phyloP scores from a whole-genome alignment of 2,329 filamentous ascomycete genomes.

The Monosporascus sp. region DNA sequence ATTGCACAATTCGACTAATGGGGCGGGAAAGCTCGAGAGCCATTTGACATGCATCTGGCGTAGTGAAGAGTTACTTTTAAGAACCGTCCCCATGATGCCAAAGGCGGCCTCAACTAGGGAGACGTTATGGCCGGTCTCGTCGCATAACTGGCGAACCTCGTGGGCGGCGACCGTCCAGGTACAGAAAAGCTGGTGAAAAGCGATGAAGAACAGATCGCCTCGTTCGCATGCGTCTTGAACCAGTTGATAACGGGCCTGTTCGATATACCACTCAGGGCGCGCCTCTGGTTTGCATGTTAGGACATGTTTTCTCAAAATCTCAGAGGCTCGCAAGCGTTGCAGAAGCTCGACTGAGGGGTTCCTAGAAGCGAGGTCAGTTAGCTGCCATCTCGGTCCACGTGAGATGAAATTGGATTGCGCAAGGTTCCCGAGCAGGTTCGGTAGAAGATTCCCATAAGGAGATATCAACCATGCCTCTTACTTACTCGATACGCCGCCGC shows the following conservation, averaged over 20 bases:
- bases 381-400: not conserved
- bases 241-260: conserved; percentile 46
- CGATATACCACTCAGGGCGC: conserved; percentile 27
- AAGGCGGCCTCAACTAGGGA: conserved; percentile 29
- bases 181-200: conserved; percentile 62
- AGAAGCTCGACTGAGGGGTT: conserved; percentile 13
- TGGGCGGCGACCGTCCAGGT: conserved; percentile 39
- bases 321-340: conserved; percentile 6
- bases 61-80: conserved; percentile 33
- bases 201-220: conserved; percentile 59
- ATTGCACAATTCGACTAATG: conserved; percentile 9
- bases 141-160: conserved; percentile 31
- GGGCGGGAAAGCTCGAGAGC: conserved; percentile 32
- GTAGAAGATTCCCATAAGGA: too few relatives aligned
- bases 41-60: conserved; percentile 22
- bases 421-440: too few relatives aligned
- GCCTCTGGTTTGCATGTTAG: conserved; percentile 10
- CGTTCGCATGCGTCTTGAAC: conserved; percentile 50
- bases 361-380: conserved; percentile 8
- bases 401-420: not conserved
- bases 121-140: conserved; percentile 18
- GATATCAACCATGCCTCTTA: not conserved
- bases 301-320: conserved; percentile 8
- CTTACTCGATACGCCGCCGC: conserved; percentile 22
- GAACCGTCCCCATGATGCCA: conserved; percentile 26